Base-by-base conservation (phyloP, 2,329 filamentous ascomycete species). In the Alternaria sp. region DNA sequence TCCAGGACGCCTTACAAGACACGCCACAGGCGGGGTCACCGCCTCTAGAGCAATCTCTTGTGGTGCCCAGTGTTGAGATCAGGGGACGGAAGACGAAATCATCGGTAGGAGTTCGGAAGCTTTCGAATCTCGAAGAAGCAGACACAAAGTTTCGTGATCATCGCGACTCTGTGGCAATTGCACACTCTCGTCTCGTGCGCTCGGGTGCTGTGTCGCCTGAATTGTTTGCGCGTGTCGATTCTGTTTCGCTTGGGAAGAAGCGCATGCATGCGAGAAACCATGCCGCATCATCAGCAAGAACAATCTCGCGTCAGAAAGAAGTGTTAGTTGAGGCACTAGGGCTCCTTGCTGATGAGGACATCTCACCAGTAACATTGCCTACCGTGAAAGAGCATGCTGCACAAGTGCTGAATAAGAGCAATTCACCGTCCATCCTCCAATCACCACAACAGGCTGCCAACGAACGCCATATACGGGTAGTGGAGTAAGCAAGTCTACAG, bases 101-200 rank as follows among this genome's bases (percentile, higher is more conserved):
- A 24, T 26, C 59, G 2, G 53, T 51, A 3, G 30, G 47, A 5
- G 11, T 56, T 30, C 68, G 66, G 5, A 67, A 64, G 47, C 62
- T 76, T 7, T 77, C 74, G 0, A 74, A 74, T 20, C 38, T 76
- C 12, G 73, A 77, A 4, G 72, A 75, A 9, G 51, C 57, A 14
- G 69, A 75, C 3, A 22, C 65, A 1, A 68, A 59, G 16, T 78
- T 78, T 24, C 66, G 71, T 4, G 68, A 66, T 20, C 76, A 78
- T 57, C 70, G 73, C 24, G 73, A 78, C 49, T 78, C 76, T 0
- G 61, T 77, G 0, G 63, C 71, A 2, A 58, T 76, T n/a, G 71
- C 73, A 6, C 70, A 69, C 28, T 65, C 65, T 7, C 71, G 74
- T 22, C 60, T 76, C n/a, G 30, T 70, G 7, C 61, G 58, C 5